Percentiles rank a stretch among this genome's conserved stretches.
Conservation (phyloP, 2,329 filamentous ascomycete species). For the Zymoseptoria ardabiliae region DNA sequence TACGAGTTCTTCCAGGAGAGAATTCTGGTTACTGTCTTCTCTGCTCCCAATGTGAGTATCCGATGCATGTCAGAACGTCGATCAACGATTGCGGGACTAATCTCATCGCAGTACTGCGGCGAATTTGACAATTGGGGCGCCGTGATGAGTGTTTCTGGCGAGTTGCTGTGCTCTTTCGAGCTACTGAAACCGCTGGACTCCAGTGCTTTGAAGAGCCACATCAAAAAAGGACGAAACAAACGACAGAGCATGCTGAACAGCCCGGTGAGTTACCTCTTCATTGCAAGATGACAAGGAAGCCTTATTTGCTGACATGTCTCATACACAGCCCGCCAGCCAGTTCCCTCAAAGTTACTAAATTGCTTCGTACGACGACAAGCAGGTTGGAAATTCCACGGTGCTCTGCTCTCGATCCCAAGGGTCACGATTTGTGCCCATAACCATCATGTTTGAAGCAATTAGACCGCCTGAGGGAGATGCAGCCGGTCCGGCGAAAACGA, state of each 20-base stretch:
- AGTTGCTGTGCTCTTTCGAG: slow-evolving; percentile 94
- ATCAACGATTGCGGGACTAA: neutral
- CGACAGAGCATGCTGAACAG: slow-evolving; percentile 92
- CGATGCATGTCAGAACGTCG: neutral
- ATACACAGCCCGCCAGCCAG: slow-evolving; percentile 41
- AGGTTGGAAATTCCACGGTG: neutral
- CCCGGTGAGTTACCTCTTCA: slow-evolving; percentile 61
- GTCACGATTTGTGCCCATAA: neutral
- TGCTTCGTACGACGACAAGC: neutral
- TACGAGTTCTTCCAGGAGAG: slow-evolving; percentile 98
- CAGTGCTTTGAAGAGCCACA: slow-evolving; percentile 92
- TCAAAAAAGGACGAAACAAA: slow-evolving; percentile 96
- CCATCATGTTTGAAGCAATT: neutral
- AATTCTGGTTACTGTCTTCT: slow-evolving; percentile 93
- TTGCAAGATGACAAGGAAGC: too few relatives aligned
- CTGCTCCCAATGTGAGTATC: slow-evolving; percentile 73
- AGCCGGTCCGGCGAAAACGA: neutral
- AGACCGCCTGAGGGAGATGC: neutral
- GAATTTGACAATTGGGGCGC: slow-evolving; percentile 99
- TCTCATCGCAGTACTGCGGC: slow-evolving; percentile 59
- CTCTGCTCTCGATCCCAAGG: neutral
- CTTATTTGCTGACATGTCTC: slow-evolving; percentile 17
- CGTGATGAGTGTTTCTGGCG: slow-evolving; percentile 93
- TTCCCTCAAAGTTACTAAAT: slow-evolving; percentile 46
- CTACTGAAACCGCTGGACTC: slow-evolving; percentile 93